Conservation (phyloP, 345 rosid species). For the Eucalyptus cloeziana region DNA sequence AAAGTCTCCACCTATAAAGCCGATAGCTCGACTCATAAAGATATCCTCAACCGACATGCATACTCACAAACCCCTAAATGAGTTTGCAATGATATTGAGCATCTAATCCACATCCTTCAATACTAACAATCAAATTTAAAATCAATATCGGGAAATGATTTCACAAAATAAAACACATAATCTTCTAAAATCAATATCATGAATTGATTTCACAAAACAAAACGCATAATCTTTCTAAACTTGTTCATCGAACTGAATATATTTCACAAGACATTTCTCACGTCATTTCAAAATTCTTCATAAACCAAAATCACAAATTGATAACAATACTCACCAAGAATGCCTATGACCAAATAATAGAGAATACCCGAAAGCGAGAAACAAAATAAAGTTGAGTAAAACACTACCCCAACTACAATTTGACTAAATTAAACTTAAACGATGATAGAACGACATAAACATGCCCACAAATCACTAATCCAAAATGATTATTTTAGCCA, state of each 20-base stretch:
- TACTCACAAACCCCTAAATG: neutral
- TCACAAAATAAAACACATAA: too few relatives aligned
- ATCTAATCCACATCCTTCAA: accelerated
- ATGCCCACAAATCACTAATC: accelerated
- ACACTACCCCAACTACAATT: accelerated
- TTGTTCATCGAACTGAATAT: too few relatives aligned
- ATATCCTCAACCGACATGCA: too few relatives aligned
- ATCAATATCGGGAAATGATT: accelerated
- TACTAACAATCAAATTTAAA: accelerated
- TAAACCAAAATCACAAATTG: too few relatives aligned
- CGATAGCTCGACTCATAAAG: accelerated
- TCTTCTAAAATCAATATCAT: too few relatives aligned
- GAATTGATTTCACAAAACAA: neutral
- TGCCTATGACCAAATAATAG: too few relatives aligned
- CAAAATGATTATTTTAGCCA: accelerated
- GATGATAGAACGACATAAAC: accelerated
- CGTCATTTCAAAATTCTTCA: neutral
- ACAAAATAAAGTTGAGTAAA: accelerated
- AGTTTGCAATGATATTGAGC: accelerated
- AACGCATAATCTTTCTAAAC: neutral
- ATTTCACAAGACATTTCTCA: neutral
- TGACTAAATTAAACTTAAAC: neutral
- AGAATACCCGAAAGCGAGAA: accelerated
- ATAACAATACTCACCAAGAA: too few relatives aligned
- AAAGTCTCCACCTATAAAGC: neutral